Percentiles rank a stretch among this genome's conserved stretches.
These are phyloP conservation scores for Plasmodium inui DNA, from an alignment of 169 alveolate genomes.

Conservation along the genomic window DNA sequence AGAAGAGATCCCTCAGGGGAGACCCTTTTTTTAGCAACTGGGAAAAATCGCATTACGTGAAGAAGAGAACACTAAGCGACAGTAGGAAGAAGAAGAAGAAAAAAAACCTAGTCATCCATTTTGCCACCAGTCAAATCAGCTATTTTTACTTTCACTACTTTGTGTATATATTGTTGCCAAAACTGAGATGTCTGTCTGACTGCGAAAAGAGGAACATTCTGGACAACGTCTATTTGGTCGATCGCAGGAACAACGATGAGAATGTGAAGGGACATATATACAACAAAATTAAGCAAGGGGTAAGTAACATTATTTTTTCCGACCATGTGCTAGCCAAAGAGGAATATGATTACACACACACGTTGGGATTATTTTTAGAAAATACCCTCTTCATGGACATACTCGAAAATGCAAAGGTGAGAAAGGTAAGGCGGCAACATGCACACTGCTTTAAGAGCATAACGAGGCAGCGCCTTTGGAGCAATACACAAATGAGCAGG, in stretches of 20 bases:
- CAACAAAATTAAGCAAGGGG: slow-evolving; percentile 27
- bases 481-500: not conserved
- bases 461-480: not conserved
- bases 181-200: slow-evolving; percentile 19
- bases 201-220: slow-evolving; percentile 53
- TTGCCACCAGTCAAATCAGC: slow-evolving; percentile 60
- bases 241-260: slow-evolving; percentile 12
- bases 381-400: slow-evolving; percentile 32
- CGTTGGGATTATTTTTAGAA: slow-evolving; percentile 40
- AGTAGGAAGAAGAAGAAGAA: slow-evolving; percentile 16
- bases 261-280: slow-evolving; percentile 9
- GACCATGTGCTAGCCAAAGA: slow-evolving; percentile 42
- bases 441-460: not conserved
- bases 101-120: slow-evolving; percentile 58
- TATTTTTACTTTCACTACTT: slow-evolving; percentile 66
- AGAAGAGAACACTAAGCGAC: slow-evolving; percentile 15
- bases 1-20: slow-evolving; percentile 21
- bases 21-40: slow-evolving; percentile 15
- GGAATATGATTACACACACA: slow-evolving; percentile 47
- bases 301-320: slow-evolving; percentile 39
- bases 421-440: not conserved
- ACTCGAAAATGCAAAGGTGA: not conserved
- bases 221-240: slow-evolving; percentile 44
- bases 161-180: slow-evolving; percentile 60
- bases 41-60: slow-evolving; percentile 18